Base-by-base conservation (phyloP, 2,329 filamentous ascomycete genomes). In the Colletotrichum sp. region DNA sequence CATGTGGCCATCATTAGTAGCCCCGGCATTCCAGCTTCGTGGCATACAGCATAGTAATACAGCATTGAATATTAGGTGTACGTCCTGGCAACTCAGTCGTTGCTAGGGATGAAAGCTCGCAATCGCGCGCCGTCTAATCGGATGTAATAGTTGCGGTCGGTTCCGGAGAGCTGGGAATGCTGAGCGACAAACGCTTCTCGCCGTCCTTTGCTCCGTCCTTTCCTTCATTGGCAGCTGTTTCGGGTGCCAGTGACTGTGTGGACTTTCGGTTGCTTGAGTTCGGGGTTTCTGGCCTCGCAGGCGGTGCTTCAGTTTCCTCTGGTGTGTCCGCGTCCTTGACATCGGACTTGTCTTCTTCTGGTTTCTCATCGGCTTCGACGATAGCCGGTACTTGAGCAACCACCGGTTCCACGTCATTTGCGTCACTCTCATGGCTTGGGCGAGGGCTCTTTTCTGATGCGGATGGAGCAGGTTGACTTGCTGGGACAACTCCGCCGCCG, bases 401-500 rank as follows among this genome's bases (percentile, higher is more conserved):
- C 26, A 12, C 30, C 21, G 34, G 16, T n/a, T 63, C 57, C 36
- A 16, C 68, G 7, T 76, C 44, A 18, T 28, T 57, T 21, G 30
- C 26, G n/a, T 36, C 71, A n/a, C 63, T 66, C 16, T 79, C 78
- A 32, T 79, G 74, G 28, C 78, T 78, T 21, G 65, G 44, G 15
- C 78, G 68, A 28, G 78, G 73, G 52, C 77, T 76, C 39, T 76
- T 76, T 9, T 78, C 78, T 6, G 26, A 30, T 32, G 65, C 75
- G 32, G 78, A 74, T 75, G 63, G n/a, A 8, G 78, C 72, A 7
- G 80, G 77, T 28, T 85, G 85, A 13, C 81, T 80, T 12, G 90
- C 88, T 2, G 96, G 97, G 15, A 99, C 87, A 3, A 99, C 95
- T 16, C 97, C 97, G 32, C 96, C 97, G 30, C 96, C 96, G 68